A percentile compares a stretch with the other conserved stretches of the same genome.
phyloP scores from a whole-genome alignment of 176 grass and related monocot species.

The Secale cereale region DNA sequence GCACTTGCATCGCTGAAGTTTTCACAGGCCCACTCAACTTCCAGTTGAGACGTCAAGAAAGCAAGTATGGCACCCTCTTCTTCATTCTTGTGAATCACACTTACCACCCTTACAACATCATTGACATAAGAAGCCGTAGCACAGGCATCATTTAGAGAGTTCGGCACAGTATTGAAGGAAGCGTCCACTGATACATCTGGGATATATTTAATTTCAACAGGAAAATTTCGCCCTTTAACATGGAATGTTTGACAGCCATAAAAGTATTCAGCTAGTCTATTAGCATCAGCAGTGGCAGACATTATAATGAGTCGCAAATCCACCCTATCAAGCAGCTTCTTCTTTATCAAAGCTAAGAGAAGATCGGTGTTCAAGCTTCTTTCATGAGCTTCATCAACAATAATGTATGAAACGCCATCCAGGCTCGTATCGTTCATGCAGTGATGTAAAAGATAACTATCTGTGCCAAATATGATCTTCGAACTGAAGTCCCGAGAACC shows the following conservation, averaged over 20 bases:
- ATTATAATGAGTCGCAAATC: constrained; percentile 92
- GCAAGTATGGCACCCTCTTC: constrained; percentile 80
- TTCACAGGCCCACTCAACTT: constrained; percentile 93
- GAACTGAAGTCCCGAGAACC: constrained; percentile 45
- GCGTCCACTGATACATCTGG: constrained; percentile 38
- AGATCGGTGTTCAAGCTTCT: constrained; percentile 96
- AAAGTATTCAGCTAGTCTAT: constrained; percentile 82
- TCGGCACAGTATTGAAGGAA: constrained; percentile 28
- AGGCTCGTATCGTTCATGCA: constrained; percentile 55
- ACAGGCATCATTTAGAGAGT: constrained; percentile 19
- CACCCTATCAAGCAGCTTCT: constrained; percentile 58
- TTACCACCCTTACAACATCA: constrained; percentile 74
- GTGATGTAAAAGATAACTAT: constrained; percentile 78
- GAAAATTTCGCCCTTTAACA: constrained; percentile 75
- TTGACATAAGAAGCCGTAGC: constrained; percentile 63
- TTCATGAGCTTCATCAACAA: constrained; percentile 96
- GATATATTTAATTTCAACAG: constrained; percentile 88
- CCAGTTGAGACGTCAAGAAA: constrained; percentile 91
- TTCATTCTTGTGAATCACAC: constrained; percentile 74
- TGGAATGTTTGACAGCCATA: constrained; percentile 64
- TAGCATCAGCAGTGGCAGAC: constrained; percentile 89
- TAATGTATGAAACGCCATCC: constrained; percentile 68
- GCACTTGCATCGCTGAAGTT: constrained; percentile 58
- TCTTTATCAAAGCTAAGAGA: constrained; percentile 88
- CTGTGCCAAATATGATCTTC: constrained; percentile 74